Evolutionary conservation across 1,284 basidiomycete species (phyloP).

Genomic region (Leucoagaricus sp.): DNA sequence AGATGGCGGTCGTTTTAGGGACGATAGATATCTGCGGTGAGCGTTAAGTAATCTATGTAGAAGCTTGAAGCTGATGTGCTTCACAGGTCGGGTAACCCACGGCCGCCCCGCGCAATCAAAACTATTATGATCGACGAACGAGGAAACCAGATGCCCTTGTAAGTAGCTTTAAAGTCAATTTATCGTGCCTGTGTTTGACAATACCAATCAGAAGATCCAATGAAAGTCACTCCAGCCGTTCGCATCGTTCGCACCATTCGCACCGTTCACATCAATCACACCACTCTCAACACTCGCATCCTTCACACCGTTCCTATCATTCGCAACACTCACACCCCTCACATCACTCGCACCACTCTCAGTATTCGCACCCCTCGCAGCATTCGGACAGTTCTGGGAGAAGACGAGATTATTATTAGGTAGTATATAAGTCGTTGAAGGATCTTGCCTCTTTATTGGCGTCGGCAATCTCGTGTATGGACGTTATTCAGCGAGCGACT

Average conservation of each 20-base stretch:
- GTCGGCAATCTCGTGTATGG: neutral
- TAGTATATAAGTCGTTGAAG: neutral
- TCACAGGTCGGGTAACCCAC: constrained; percentile 18
- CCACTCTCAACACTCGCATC: constrained; percentile 1
- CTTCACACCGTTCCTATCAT: neutral
- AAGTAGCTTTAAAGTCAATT: constrained; percentile 18
- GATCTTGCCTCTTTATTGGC: neutral
- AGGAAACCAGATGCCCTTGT: constrained; percentile 45
- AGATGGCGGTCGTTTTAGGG: neutral
- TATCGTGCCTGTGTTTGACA: neutral
- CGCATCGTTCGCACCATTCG: neutral
- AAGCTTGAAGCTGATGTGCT: constrained; percentile 31
- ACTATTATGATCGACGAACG: constrained; percentile 41
- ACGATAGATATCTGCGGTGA: constrained; percentile 12
- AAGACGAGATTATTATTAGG: constrained; percentile 2
- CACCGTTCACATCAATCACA: constrained; percentile 1
- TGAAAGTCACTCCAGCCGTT: constrained; percentile 12
- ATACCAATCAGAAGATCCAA: constrained; percentile 21
- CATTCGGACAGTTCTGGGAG: constrained; percentile 4
- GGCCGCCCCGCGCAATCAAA: constrained; percentile 26
- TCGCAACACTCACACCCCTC: neutral
- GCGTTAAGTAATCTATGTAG: constrained; percentile 16
- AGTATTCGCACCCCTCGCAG: neutral
- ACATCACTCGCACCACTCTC: neutral
- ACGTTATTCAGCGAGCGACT: neutral